Evolutionary conservation across 495 filamentous ascomycete species (phyloP).

Genomic region (Parmelia sp.): DNA sequence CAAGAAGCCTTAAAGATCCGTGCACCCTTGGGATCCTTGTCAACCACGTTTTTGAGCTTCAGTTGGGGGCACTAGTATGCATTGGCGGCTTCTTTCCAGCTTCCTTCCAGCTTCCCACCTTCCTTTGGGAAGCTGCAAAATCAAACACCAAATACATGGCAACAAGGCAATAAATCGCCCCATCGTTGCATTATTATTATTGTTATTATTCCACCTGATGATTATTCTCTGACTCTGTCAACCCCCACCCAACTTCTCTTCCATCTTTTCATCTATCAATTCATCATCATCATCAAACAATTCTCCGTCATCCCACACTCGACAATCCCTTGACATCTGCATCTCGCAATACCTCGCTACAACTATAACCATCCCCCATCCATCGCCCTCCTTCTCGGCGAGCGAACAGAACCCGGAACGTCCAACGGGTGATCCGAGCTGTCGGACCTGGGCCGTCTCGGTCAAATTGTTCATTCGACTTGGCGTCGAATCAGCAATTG

Average conservation of each 20-base stretch:
- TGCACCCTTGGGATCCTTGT: not conserved
- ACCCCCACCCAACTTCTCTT: not conserved
- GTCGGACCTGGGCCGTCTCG: not conserved
- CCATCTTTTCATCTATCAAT: no score
- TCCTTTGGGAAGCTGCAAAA: not conserved
- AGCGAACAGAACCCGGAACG: not conserved
- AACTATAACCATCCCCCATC: not conserved
- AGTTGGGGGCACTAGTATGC: not conserved
- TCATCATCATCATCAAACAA: not conserved
- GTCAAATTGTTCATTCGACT: no score
- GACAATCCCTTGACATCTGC: not conserved
- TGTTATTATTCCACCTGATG: no score
- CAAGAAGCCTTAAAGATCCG: not conserved
- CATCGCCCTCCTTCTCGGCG: not conserved
- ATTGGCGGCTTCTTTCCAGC: not conserved
- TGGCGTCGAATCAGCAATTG: not conserved
- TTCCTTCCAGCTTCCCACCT: not conserved
- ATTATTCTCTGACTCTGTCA: not conserved
- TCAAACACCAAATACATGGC: no score
- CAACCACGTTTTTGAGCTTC: constrained; percentile 2
- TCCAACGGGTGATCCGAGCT: not conserved
- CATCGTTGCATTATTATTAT: not conserved
- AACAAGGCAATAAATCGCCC: no score
- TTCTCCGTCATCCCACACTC: not conserved
- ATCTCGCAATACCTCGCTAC: not conserved